A percentile compares a stretch with the other conserved stretches of the same genome.
Evolutionary conservation across 2,329 filamentous ascomycete species (phyloP).

Genomic region (Zasmidium cellare): DNA sequence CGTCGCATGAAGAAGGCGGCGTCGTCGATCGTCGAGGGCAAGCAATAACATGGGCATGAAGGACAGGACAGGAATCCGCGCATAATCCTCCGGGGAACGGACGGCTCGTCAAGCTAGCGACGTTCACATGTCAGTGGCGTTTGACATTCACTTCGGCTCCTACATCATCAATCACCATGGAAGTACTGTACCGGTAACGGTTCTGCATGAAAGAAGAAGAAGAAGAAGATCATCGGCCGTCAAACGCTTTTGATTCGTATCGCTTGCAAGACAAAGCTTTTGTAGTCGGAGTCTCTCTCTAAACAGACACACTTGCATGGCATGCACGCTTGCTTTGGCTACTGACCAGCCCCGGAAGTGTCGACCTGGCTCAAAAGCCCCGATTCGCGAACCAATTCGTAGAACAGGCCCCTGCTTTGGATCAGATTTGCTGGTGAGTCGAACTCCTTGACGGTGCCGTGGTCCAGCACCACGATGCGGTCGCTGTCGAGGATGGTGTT

Average conservation of each 20-base stretch:
- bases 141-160: background rate
- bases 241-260: too few species aligned
- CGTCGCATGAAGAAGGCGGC: too few species aligned
- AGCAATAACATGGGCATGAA: background rate
- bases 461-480: conserved; percentile 89
- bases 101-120: background rate
- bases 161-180: too few species aligned
- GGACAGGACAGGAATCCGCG: background rate
- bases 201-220: too few species aligned
- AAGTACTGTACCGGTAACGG: too few species aligned
- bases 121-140: background rate
- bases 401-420: conserved; percentile 75
- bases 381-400: conserved; percentile 87
- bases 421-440: conserved; percentile 80
- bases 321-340: background rate
- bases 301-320: too few species aligned
- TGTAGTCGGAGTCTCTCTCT: too few species aligned
- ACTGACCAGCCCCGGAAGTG: conserved; percentile 13
- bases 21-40: too few species aligned
- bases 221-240: too few species aligned
- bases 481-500: conserved; percentile 92
- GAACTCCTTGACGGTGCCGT: conserved; percentile 88
- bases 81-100: conserved; percentile 6
- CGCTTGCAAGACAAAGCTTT: too few species aligned
- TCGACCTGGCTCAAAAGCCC: conserved; percentile 61